A percentile compares a stretch with the other conserved stretches of the same genome.
Conservation (phyloP, 2,329 filamentous ascomycete genomes). For the Exophiala phaeomuriformis region DNA sequence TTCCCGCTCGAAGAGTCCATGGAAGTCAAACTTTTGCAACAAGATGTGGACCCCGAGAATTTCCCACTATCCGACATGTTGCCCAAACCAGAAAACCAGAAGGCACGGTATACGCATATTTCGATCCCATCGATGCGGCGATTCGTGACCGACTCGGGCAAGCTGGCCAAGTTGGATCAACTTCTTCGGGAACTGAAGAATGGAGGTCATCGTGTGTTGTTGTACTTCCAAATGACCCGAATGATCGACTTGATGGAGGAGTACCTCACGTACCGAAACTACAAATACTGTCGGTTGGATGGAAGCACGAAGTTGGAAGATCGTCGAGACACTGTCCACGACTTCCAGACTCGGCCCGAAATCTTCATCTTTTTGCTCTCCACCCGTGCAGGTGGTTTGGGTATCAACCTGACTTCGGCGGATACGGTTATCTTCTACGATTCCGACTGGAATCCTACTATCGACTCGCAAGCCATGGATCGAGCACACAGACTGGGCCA, state of each 20-base stretch:
- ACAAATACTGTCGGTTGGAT: conserved; percentile 95
- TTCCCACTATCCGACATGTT: conserved; percentile 61
- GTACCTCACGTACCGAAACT: conserved; percentile 96
- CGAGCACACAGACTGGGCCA: conserved; percentile 95
- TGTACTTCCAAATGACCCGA: conserved; percentile 99
- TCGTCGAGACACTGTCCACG: conserved; percentile 87
- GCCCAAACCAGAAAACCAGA: conserved; percentile 70
- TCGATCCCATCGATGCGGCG: conserved; percentile 91
- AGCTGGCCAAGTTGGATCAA: conserved; percentile 83
- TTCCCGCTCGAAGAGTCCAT: conserved; percentile 54
- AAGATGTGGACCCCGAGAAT: conserved; percentile 59
- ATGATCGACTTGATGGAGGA: conserved; percentile 99
- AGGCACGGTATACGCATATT: conserved; percentile 81
- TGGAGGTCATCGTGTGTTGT: conserved; percentile 80
- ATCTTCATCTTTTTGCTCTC: conserved; percentile 97
- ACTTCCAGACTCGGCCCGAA: conserved; percentile 89
- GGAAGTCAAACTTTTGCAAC: conserved; percentile 67
- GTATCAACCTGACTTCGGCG: conserved; percentile 93
- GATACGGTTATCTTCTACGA: conserved; percentile 99
- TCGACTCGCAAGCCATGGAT: conserved; percentile 98
- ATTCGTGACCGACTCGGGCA: conserved; percentile 96
- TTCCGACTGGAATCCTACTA: conserved; percentile 98
- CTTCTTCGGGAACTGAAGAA: conserved; percentile 85
- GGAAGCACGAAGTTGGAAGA: conserved; percentile 97
- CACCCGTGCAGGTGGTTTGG: conserved; percentile 91